These are phyloP conservation scores for Schizothecium vesticola DNA, from an alignment of 495 filamentous ascomycete genomes.

Conservation along the genomic window DNA sequence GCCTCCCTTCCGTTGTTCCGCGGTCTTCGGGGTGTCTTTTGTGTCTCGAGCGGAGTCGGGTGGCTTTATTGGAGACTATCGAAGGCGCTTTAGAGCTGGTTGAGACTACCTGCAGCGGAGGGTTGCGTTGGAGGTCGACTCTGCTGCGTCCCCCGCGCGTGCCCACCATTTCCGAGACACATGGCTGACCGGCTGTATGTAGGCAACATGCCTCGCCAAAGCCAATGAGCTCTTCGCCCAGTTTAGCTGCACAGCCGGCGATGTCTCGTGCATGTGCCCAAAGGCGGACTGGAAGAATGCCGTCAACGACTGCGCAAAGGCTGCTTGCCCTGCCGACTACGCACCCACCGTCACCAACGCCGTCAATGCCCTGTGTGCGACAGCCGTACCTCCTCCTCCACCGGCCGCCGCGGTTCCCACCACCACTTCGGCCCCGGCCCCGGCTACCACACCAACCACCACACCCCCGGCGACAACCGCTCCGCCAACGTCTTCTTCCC, in stretches of 20 bases:
- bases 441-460: constrained; percentile 14
- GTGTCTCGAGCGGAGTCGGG: not conserved
- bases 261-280: constrained; percentile 26
- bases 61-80: constrained; percentile 6
- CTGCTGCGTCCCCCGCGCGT: constrained; percentile 5
- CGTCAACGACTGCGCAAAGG: constrained; percentile 18
- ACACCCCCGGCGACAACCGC: constrained; percentile 4
- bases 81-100: not conserved
- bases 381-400: constrained; percentile 18
- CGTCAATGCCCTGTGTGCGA: constrained; percentile 26
- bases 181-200: constrained; percentile 18
- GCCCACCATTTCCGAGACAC: not conserved
- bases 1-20: not conserved
- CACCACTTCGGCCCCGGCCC: constrained; percentile 18
- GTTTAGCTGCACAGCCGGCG: constrained; percentile 17
- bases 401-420: constrained; percentile 1
- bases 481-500: not conserved
- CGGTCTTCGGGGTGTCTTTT: not conserved
- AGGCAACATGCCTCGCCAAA: constrained; percentile 23
- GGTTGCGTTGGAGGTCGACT: constrained; percentile 5
- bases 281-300: constrained; percentile 14
- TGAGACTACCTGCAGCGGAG: not conserved
- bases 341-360: constrained; percentile 11
- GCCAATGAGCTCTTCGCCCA: constrained; percentile 3
- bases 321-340: constrained; percentile 19